Percentiles rank a stretch among this genome's conserved stretches.
These are phyloP conservation scores for Marsdenia floribunda DNA, from an alignment of 257 asterid species.

Conservation along the genomic window DNA sequence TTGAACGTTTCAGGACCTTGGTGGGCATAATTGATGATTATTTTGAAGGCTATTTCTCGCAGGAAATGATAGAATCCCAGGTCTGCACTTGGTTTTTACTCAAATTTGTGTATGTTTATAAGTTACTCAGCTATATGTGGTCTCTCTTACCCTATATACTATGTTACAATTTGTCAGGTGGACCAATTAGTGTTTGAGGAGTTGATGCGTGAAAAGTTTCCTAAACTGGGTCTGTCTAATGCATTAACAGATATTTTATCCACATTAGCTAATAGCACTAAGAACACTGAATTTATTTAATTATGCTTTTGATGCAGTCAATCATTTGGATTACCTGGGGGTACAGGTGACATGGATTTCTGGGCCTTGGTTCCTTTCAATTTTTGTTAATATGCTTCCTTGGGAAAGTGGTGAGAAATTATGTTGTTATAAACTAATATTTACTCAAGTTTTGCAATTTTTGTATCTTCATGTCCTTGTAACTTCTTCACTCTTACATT, in stretches of 20 bases:
- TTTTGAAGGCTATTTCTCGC: conserved; percentile 82
- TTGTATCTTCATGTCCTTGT: neutral
- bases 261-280: conserved; percentile 11
- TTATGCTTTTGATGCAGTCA: conserved; percentile 49
- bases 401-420: conserved; percentile 89
- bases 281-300: neutral
- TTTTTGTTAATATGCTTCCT: conserved; percentile 79
- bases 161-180: conserved; percentile 39
- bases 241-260: neutral
- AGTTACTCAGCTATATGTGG: conserved; percentile 6
- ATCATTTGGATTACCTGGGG: conserved; percentile 87
- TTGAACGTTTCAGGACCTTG: conserved; percentile 67
- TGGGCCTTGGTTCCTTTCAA: conserved; percentile 89
- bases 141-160: neutral
- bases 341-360: conserved; percentile 89
- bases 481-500: neutral
- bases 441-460: neutral
- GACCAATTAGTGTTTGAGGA: conserved; percentile 96
- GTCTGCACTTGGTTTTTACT: conserved; percentile 34
- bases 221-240: conserved; percentile 66
- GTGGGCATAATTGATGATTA: conserved; percentile 85
- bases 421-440: conserved; percentile 4
- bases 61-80: conserved; percentile 94
- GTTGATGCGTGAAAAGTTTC: conserved; percentile 82
- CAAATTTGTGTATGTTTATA: neutral